A percentile compares a stretch with the other conserved stretches of the same genome.
Conservation (phyloP, 2,329 filamentous ascomycete species). For the Neonectria coccinea region DNA sequence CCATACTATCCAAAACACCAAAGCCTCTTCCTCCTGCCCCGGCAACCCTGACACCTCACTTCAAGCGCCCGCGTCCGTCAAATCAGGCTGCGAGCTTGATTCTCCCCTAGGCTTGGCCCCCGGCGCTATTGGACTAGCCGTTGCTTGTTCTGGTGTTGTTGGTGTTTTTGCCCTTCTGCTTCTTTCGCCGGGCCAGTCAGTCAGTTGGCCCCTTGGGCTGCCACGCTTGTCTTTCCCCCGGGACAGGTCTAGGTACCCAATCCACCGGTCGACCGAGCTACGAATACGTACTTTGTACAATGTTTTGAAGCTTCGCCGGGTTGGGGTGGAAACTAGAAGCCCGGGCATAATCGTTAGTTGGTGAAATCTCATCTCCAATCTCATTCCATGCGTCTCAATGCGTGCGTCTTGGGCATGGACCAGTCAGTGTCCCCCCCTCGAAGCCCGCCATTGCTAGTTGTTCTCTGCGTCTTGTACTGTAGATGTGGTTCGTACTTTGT, state of each 20-base stretch:
- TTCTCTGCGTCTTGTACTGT: neutral
- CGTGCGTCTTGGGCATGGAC: slow-evolving; percentile 9
- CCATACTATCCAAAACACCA: slow-evolving; percentile 15
- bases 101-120: slow-evolving; percentile 1
- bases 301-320: neutral
- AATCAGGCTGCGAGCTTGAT: neutral
- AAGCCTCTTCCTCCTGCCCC: slow-evolving; percentile 22
- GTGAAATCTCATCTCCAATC: slow-evolving; percentile 29
- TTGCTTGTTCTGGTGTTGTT: slow-evolving; percentile 2
- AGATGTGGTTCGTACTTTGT: too few species aligned
- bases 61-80: slow-evolving; percentile 12
- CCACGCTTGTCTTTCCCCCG: slow-evolving; percentile 24
- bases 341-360: slow-evolving; percentile 15
- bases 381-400: slow-evolving; percentile 27
- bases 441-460: neutral
- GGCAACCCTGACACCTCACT: slow-evolving; percentile 6
- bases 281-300: slow-evolving; percentile 2
- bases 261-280: slow-evolving; percentile 16
- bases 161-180: neutral
- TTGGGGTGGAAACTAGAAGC: neutral
- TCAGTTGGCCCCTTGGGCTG: slow-evolving; percentile 31
- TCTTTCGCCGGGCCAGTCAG: neutral
- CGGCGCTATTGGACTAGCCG: slow-evolving; percentile 14
- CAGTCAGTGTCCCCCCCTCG: neutral
- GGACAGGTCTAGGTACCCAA: slow-evolving; percentile 28